These are phyloP conservation scores for Penicillium egyptiacum DNA, from an alignment of 495 filamentous ascomycete genomes.

Conservation along the genomic window DNA sequence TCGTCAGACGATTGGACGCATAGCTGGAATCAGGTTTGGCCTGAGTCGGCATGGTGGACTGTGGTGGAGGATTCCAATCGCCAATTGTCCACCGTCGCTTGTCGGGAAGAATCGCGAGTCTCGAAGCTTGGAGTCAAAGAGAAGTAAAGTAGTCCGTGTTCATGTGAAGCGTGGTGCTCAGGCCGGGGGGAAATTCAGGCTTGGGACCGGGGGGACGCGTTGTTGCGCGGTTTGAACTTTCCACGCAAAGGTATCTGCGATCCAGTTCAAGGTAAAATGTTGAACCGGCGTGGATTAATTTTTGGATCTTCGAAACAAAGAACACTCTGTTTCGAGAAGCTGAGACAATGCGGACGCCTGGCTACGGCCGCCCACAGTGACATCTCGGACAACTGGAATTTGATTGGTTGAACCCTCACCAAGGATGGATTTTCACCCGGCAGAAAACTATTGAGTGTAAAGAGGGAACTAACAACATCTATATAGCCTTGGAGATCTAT, in stretches of 20 bases:
- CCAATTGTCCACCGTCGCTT: background rate
- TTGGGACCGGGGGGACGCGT: background rate
- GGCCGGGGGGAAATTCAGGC: background rate
- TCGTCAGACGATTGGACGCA: conserved; percentile 24
- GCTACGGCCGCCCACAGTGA: background rate
- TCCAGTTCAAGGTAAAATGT: no score
- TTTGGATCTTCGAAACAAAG: conserved; percentile 6
- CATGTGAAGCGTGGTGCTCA: conserved; percentile 5
- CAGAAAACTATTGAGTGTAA: background rate
- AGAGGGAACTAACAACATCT: background rate
- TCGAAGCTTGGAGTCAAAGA: background rate
- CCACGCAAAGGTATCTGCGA: background rate
- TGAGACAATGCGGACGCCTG: conserved; percentile 2
- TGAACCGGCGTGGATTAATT: background rate
- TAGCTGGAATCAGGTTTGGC: conserved; percentile 28
- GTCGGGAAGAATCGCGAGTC: background rate
- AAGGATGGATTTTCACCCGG: background rate
- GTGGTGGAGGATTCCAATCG: background rate
- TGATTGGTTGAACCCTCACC: background rate
- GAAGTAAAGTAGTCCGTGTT: background rate
- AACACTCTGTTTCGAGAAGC: conserved; percentile 1
- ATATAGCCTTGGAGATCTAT: background rate
- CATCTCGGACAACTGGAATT: background rate
- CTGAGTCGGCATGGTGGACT: conserved; percentile 15
- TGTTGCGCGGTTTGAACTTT: background rate